Evolutionary conservation across 768 basidiomycete species (phyloP).

Genomic region (Amanita inopinata): DNA sequence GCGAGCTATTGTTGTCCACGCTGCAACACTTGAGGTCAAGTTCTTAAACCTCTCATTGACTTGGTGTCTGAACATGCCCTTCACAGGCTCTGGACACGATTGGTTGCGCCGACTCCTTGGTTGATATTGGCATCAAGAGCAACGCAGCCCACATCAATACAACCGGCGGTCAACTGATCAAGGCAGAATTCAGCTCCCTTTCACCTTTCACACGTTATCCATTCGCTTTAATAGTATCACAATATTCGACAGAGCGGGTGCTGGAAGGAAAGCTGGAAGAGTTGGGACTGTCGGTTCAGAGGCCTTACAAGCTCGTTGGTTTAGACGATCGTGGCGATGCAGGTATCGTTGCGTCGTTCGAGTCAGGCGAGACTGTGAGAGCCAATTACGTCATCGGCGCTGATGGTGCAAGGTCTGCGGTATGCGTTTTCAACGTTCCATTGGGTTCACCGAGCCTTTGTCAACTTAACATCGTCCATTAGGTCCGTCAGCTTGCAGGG

Average conservation of each 20-base stretch:
- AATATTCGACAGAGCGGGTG: slow-evolving; percentile 32
- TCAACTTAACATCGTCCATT: background rate
- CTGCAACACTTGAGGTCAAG: slow-evolving; percentile 42
- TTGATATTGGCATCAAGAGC: slow-evolving; percentile 26
- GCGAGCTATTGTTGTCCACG: slow-evolving; percentile 38
- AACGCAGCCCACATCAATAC: slow-evolving; percentile 19
- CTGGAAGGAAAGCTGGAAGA: slow-evolving; percentile 25
- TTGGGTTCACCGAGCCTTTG: background rate
- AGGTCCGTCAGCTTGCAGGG: slow-evolving; percentile 34
- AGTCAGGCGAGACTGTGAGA: slow-evolving; percentile 32
- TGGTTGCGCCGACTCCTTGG: slow-evolving; percentile 28
- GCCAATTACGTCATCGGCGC: slow-evolving; percentile 41
- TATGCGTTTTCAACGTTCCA: slow-evolving; percentile 13
- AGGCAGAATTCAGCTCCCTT: slow-evolving; percentile 24
- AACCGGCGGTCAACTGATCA: slow-evolving; percentile 19
- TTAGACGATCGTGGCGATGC: slow-evolving; percentile 22
- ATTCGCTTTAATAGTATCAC: slow-evolving; percentile 31
- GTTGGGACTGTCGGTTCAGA: slow-evolving; percentile 22
- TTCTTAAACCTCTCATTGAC: background rate
- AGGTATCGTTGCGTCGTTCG: slow-evolving; percentile 32
- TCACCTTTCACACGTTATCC: slow-evolving; percentile 33
- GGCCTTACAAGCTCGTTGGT: slow-evolving; percentile 31
- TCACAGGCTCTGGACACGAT: slow-evolving; percentile 35
- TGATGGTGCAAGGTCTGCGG: slow-evolving; percentile 39
- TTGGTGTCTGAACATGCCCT: slow-evolving; percentile 2